phyloP scores from a whole-genome alignment of 768 basidiomycete species.

The Gautieria morchelliformis region DNA sequence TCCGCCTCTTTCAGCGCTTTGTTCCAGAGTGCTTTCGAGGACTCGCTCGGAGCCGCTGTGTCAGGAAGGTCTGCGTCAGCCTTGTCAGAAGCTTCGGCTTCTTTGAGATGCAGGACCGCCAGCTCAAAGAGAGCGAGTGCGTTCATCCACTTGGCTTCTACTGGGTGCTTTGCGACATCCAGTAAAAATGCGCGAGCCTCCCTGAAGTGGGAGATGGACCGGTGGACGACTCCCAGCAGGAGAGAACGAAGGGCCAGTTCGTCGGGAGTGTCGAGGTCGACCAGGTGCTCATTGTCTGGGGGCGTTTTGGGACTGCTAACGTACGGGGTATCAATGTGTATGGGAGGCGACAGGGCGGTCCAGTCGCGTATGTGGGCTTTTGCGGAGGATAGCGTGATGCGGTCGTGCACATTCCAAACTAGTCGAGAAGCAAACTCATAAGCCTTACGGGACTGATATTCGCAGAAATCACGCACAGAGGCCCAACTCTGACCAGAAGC shows the following conservation, averaged over 20 bases:
- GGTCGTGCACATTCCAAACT: slow-evolving; percentile 79
- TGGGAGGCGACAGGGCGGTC: slow-evolving; percentile 36
- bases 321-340: slow-evolving; percentile 24
- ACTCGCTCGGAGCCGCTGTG: neutral
- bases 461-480: slow-evolving; percentile 41
- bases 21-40: slow-evolving; percentile 33
- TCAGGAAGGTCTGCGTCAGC: neutral
- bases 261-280: slow-evolving; percentile 57
- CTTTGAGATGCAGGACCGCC: slow-evolving; percentile 60
- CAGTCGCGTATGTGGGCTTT: slow-evolving; percentile 51
- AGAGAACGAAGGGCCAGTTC: slow-evolving; percentile 62
- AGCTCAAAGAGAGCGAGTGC: slow-evolving; percentile 62
- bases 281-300: slow-evolving; percentile 1
- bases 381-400: slow-evolving; percentile 44
- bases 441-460: neutral
- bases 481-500: slow-evolving; percentile 41
- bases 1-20: slow-evolving; percentile 37
- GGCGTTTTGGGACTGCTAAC: slow-evolving; percentile 12
- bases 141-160: slow-evolving; percentile 48
- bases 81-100: slow-evolving; percentile 29
- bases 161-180: slow-evolving; percentile 38
- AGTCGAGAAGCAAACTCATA: neutral
- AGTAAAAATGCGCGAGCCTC: slow-evolving; percentile 39
- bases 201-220: slow-evolving; percentile 39
- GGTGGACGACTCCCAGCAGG: slow-evolving; percentile 57